Conservation (phyloP, 169 alveolate species). For the Plasmodium adleri region DNA sequence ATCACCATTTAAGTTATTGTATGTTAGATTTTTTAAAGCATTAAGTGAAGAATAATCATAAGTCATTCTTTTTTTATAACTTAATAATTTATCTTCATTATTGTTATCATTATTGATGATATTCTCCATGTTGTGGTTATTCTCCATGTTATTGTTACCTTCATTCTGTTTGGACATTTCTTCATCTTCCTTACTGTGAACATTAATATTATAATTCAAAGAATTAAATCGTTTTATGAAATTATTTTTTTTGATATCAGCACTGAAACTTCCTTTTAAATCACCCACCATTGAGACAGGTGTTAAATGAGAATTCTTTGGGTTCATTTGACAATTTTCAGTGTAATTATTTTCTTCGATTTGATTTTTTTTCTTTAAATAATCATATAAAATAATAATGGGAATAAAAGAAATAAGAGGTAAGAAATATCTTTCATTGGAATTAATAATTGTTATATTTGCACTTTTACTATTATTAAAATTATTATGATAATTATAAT, state of each 20-base stretch:
- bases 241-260: too few relatives aligned
- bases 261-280: too few relatives aligned
- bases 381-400: constrained; percentile 27
- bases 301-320: too few relatives aligned
- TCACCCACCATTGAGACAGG: too few relatives aligned
- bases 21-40: neutral
- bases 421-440: constrained; percentile 19
- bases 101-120: too few relatives aligned
- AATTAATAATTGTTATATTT: neutral
- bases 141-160: too few relatives aligned
- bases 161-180: too few relatives aligned
- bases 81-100: neutral
- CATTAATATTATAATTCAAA: too few relatives aligned
- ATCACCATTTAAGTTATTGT: neutral
- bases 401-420: constrained; percentile 61
- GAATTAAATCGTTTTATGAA: too few relatives aligned
- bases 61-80: neutral
- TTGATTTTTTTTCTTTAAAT: constrained; percentile 5
- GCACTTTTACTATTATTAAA: neutral
- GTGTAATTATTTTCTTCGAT: neutral
- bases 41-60: constrained; percentile 8
- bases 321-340: neutral
- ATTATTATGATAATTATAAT: neutral
- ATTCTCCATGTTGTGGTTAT: too few relatives aligned
- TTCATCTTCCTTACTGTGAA: too few relatives aligned